Conservation (phyloP, 495 filamentous ascomycete species). For the Aspergillus asperescens region DNA sequence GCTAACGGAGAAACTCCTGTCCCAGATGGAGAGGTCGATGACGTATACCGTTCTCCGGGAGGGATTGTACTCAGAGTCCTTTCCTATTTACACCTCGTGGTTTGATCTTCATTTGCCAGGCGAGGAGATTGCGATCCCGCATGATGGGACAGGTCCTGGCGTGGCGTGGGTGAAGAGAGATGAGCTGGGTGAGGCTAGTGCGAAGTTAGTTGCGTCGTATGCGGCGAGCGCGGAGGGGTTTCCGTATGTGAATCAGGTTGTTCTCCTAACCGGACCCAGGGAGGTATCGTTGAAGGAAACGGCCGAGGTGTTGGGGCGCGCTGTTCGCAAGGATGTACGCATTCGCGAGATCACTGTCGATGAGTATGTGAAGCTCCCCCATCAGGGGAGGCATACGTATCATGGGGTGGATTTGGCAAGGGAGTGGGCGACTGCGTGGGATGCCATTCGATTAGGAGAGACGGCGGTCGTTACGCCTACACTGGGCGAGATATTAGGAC, state of each 20-base stretch:
- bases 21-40: slow-evolving; percentile 23
- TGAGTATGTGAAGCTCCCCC: slow-evolving; percentile 30
- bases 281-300: slow-evolving; percentile 36
- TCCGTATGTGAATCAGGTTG: slow-evolving; percentile 26
- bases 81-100: slow-evolving; percentile 64
- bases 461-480: slow-evolving; percentile 31
- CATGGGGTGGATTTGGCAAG: slow-evolving; percentile 21
- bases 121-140: slow-evolving; percentile 46
- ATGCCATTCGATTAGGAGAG: slow-evolving; percentile 38
- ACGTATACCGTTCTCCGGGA: slow-evolving; percentile 53
- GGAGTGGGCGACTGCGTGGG: slow-evolving; percentile 38
- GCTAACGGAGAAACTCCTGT: slow-evolving; percentile 54
- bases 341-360: slow-evolving; percentile 32
- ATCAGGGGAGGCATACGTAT: slow-evolving; percentile 16
- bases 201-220: slow-evolving; percentile 33
- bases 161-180: slow-evolving; percentile 51
- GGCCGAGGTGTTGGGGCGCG: slow-evolving; percentile 26
- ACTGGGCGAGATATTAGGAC: slow-evolving; percentile 31
- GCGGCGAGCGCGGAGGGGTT: slow-evolving; percentile 14
- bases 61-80: slow-evolving; percentile 63
- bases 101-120: slow-evolving; percentile 36
- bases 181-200: slow-evolving; percentile 45
- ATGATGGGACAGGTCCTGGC: slow-evolving; percentile 41
- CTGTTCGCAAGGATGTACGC: slow-evolving; percentile 24
- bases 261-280: slow-evolving; percentile 36